Evolutionary conservation across 495 filamentous ascomycete species (phyloP), one percentile per base, ranked within the genome.

Genomic region (Aspergillus sclerotiicarbonarius): DNA sequence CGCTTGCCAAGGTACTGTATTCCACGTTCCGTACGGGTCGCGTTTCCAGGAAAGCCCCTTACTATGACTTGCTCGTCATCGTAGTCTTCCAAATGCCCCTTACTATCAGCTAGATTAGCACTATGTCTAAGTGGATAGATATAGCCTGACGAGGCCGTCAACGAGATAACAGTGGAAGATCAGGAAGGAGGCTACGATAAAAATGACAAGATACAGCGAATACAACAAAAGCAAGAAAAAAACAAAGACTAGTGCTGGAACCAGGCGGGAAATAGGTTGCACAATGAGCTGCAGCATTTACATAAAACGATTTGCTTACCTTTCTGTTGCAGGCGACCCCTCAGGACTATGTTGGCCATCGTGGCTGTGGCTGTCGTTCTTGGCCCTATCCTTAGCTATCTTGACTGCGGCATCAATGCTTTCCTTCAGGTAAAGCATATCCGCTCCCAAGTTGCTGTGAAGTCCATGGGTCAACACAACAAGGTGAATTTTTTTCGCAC

Each of bases 351-450:
- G 33, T 0, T 31, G 19, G 10, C 44, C 9, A 10, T 8, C 10
- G 8, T 13, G 13, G 13, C 21, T 35, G 18, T 12, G 5, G 20
- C 35, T 30, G 18, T 20, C n/a, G 15, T 35, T 20, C 16, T 78
- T 84, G 7, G 79, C 78, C 59, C 86, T 82, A 41, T 82, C 71
- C 51, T 84, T 84, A 16, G 87, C 84, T 65, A 90, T 84, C 59
- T 78, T 87, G 2, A 85, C 86, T 25, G 90, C 85, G 32, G 86
- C 84, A 71, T 98, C 95, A 53, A 98, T 97, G 63, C 90, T 92
- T 70, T 98, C 94, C 67, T 98, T 98, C 63, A 98, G 71, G 68
- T 89, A 98, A 29, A 98, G 77, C 95, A 98, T 96, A 74, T 98
- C 94, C 41, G 91, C 85, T 2, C 95, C 91, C n/a, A 96, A 80